A percentile compares a stretch with the other conserved stretches of the same genome.
phyloP scores from a whole-genome alignment of 129 eudicot species.

The Heracleum sosnowskyi region DNA sequence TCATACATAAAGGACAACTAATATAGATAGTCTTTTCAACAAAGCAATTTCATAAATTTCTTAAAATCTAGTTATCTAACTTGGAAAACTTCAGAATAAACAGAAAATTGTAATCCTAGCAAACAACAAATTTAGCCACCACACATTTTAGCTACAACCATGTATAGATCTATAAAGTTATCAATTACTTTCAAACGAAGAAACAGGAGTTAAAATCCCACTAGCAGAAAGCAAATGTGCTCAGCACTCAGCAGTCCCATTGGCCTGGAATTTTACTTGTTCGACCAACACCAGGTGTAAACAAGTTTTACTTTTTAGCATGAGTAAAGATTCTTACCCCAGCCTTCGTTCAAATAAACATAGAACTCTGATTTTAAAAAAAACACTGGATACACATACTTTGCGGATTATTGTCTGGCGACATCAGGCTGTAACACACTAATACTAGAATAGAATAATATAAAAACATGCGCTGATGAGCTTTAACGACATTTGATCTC shows the following conservation, averaged over 20 bases:
- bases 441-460: background rate
- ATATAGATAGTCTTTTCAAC: too few species aligned
- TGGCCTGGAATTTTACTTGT: background rate
- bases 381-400: background rate
- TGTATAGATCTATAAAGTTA: background rate
- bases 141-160: background rate
- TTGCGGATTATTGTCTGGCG: background rate
- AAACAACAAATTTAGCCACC: background rate
- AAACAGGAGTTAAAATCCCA: background rate
- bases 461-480: conserved; percentile 1
- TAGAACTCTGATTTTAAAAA: background rate
- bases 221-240: background rate
- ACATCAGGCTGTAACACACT: background rate
- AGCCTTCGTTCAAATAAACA: background rate
- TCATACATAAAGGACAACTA: too few species aligned
- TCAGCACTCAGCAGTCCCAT: background rate
- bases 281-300: background rate
- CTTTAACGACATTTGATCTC: background rate
- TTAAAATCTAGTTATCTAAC: background rate
- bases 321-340: background rate
- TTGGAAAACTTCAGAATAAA: background rate
- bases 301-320: background rate
- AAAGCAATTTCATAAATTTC: too few species aligned
- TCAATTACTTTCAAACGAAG: background rate
- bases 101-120: background rate